phyloP scores from a whole-genome alignment of 208 protist species.

The Wallacemonas rigidus region DNA sequence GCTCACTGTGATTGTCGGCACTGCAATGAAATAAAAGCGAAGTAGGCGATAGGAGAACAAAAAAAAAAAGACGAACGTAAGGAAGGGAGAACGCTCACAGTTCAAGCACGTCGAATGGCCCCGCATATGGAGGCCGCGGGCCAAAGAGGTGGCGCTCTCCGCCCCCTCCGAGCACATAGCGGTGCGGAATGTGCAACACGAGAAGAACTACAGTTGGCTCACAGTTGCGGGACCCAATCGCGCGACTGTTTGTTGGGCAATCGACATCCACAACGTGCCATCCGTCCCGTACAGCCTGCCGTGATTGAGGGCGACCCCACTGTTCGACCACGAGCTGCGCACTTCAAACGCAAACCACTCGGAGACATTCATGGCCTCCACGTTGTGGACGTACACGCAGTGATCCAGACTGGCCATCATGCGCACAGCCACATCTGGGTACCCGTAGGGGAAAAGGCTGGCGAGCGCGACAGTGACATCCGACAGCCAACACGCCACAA shows the following conservation, averaged over 20 bases:
- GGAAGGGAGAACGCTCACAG: no score
- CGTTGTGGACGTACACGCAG: slow-evolving; percentile 54
- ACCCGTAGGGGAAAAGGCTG: slow-evolving; percentile 28
- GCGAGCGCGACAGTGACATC: slow-evolving; percentile 48
- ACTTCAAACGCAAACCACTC: slow-evolving; percentile 64
- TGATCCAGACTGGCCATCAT: slow-evolving; percentile 66
- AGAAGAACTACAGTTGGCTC: no score
- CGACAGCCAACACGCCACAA: slow-evolving; percentile 46
- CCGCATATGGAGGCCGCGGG: no score
- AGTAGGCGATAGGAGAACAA: background rate
- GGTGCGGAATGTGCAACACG: no score
- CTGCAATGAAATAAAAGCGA: no score
- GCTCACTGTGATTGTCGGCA: no score
- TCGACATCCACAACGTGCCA: slow-evolving; percentile 49
- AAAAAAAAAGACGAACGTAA: slow-evolving; percentile 1
- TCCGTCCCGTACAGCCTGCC: slow-evolving; percentile 47
- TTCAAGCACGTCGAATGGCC: no score
- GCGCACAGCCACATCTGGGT: slow-evolving; percentile 23
- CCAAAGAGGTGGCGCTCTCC: no score
- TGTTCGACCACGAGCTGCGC: slow-evolving; percentile 31
- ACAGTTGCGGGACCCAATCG: background rate
- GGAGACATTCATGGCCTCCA: slow-evolving; percentile 28
- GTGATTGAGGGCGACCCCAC: slow-evolving; percentile 35
- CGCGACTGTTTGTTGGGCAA: slow-evolving; percentile 42
- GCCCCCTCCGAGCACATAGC: no score